Conservation (phyloP, 768 basidiomycete species). For the Russula ochroleuca region DNA sequence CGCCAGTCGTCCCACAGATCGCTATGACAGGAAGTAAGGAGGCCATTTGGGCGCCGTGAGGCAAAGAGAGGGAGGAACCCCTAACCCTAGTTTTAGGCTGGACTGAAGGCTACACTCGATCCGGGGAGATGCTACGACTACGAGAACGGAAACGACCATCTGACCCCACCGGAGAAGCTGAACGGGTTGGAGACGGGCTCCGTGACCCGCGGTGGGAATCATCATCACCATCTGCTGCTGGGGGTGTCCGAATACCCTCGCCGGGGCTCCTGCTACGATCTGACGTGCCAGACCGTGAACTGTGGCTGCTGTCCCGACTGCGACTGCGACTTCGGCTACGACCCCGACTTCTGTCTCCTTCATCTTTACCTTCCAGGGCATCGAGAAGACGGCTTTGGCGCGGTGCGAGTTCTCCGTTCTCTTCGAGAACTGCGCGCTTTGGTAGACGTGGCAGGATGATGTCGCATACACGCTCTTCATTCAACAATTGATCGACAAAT, state of each 20-base stretch:
- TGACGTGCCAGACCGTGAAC: constrained; percentile 36
- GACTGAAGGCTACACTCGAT: constrained; percentile 41
- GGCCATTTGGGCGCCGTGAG: constrained; percentile 34
- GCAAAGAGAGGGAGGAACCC: background rate
- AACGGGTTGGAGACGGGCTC: constrained; percentile 37
- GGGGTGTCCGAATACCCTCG: constrained; percentile 35
- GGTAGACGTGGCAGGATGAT: constrained; percentile 89
- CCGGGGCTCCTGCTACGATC: constrained; percentile 35
- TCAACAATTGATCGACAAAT: constrained; percentile 78
- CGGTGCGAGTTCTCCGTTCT: constrained; percentile 83
- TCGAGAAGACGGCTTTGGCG: constrained; percentile 83
- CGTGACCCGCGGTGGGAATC: constrained; percentile 62
- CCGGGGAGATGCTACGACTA: constrained; percentile 39
- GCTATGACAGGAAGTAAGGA: constrained; percentile 64
- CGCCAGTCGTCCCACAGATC: constrained; percentile 91
- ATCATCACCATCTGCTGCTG: constrained; percentile 52
- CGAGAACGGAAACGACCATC: constrained; percentile 33
- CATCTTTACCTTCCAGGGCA: constrained; percentile 74
- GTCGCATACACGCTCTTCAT: constrained; percentile 92
- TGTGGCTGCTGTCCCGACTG: constrained; percentile 32
- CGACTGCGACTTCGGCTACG: constrained; percentile 41
- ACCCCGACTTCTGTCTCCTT: constrained; percentile 42
- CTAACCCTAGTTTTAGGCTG: constrained; percentile 5
- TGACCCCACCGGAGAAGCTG: constrained; percentile 31
- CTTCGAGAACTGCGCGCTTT: constrained; percentile 84